Evolutionary conservation across 1,139 yeast species (phyloP).

Genomic region (Yamadazyma diospyri): DNA sequence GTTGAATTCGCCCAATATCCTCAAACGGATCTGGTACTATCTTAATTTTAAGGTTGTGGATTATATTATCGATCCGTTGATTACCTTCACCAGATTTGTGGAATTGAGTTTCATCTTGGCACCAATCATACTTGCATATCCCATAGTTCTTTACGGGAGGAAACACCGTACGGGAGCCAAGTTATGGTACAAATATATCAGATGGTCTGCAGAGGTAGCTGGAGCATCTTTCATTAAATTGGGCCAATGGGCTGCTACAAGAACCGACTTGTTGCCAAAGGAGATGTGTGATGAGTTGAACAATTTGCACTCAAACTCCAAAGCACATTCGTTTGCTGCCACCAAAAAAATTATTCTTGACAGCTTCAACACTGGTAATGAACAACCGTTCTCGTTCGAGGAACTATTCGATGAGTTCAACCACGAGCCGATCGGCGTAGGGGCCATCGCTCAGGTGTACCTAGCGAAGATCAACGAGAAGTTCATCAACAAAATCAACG

Average conservation of each 20-base stretch:
- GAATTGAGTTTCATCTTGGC: conserved; percentile 64
- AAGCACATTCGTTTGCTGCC: conserved; percentile 60
- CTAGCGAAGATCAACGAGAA: conserved; percentile 58
- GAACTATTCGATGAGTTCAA: conserved; percentile 81
- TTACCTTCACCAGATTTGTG: conserved; percentile 64
- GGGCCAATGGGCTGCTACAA: conserved; percentile 99
- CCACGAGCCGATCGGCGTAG: conserved; percentile 82
- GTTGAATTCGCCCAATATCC: conserved; percentile 21
- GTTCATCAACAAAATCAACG: conserved; percentile 34
- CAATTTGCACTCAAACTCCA: conserved; percentile 77
- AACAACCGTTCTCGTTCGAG: conserved; percentile 48
- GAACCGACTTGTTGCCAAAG: conserved; percentile 87
- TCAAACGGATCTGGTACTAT: conserved; percentile 29
- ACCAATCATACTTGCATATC: conserved; percentile 66
- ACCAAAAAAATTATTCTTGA: conserved; percentile 58
- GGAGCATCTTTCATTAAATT: conserved; percentile 94
- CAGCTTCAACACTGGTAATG: conserved; percentile 50
- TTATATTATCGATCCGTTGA: conserved; percentile 62
- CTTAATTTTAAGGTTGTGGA: conserved; percentile 46
- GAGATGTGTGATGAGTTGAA: conserved; percentile 78
- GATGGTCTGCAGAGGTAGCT: conserved; percentile 73
- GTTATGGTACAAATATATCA: conserved; percentile 67
- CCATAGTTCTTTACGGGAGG: conserved; percentile 63
- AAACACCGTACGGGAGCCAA: conserved; percentile 53
- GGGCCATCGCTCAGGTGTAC: conserved; percentile 97